These are phyloP conservation scores for Dendryphion nanum DNA, from an alignment of 2,329 filamentous ascomycete genomes.

Conservation along the genomic window DNA sequence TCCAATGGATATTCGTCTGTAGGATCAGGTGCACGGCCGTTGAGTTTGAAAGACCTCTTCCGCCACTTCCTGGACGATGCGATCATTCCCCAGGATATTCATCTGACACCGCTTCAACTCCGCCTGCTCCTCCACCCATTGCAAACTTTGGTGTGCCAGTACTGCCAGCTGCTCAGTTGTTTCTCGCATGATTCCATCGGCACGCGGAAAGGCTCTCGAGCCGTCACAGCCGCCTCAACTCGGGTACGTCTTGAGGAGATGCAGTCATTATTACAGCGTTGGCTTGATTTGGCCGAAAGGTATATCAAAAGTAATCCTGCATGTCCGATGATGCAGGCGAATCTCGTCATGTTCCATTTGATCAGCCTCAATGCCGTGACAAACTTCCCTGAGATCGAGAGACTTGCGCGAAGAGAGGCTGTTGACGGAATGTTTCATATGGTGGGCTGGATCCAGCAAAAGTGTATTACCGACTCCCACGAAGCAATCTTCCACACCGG, in stretches of 20 bases:
- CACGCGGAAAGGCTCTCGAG: slow-evolving; percentile 47
- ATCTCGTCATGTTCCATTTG: slow-evolving; percentile 68
- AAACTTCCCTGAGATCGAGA: slow-evolving; percentile 66
- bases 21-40: slow-evolving; percentile 51
- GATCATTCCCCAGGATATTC: slow-evolving; percentile 49
- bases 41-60: slow-evolving; percentile 65
- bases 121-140: slow-evolving; percentile 68
- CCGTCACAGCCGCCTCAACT: slow-evolving; percentile 61
- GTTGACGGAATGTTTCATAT: slow-evolving; percentile 58
- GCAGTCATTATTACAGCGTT: slow-evolving; percentile 62
- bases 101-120: slow-evolving; percentile 58
- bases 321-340: slow-evolving; percentile 62
- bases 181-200: slow-evolving; percentile 59
- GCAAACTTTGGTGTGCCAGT: slow-evolving; percentile 63
- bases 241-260: slow-evolving; percentile 62
- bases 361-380: slow-evolving; percentile 68
- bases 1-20: slow-evolving; percentile 55
- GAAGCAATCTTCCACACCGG: slow-evolving; percentile 67
- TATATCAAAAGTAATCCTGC: slow-evolving; percentile 56
- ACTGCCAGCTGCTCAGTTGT: slow-evolving; percentile 64
- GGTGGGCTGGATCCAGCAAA: slow-evolving; percentile 56
- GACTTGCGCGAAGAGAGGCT: slow-evolving; percentile 61
- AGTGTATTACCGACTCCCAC: slow-evolving; percentile 62
- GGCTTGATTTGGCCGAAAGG: slow-evolving; percentile 63
- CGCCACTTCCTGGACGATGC: slow-evolving; percentile 67